A percentile compares a stretch with the other conserved stretches of the same genome.
Evolutionary conservation across 2,329 filamentous ascomycete species (phyloP).

Genomic region (Ophiocordyceps camponoti-leonardi): DNA sequence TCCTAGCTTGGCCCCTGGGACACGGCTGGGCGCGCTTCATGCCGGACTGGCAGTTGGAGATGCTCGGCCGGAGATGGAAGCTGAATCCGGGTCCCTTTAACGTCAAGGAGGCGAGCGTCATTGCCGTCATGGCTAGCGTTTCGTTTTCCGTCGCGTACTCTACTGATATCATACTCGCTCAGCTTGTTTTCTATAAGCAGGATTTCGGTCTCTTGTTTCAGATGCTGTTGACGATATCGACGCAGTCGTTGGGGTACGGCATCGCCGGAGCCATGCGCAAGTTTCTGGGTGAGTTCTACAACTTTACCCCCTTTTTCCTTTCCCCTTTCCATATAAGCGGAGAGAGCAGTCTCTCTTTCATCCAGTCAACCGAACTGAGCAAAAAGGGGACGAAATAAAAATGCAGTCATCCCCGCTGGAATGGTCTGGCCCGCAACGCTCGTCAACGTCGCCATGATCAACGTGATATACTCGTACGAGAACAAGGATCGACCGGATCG

Average conservation of each 20-base stretch:
- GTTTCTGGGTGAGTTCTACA: constrained; percentile 42
- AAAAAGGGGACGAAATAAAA: neutral
- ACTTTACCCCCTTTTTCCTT: no score
- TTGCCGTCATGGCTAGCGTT: constrained; percentile 55
- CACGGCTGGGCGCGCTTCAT: constrained; percentile 40
- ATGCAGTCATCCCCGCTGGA: constrained; percentile 41
- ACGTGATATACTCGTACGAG: constrained; percentile 48
- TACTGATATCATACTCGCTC: constrained; percentile 56
- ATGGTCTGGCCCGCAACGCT: constrained; percentile 62
- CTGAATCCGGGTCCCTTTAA: constrained; percentile 56
- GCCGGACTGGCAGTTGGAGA: constrained; percentile 29
- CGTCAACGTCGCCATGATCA: constrained; percentile 49
- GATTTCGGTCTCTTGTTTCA: constrained; percentile 51
- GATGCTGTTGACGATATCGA: constrained; percentile 47
- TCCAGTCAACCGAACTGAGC: constrained; percentile 2
- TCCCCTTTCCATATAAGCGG: neutral
- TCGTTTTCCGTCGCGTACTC: constrained; percentile 55
- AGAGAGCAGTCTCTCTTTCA: neutral
- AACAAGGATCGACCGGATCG: constrained; percentile 29
- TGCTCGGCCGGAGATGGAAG: constrained; percentile 35
- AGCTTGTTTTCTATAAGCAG: constrained; percentile 55
- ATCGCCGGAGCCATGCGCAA: constrained; percentile 50
- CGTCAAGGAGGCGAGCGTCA: constrained; percentile 52
- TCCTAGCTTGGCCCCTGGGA: constrained; percentile 47
- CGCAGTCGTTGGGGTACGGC: constrained; percentile 52